Percentiles rank a stretch among this genome's conserved stretches.
Evolutionary conservation across 768 basidiomycete species (phyloP).

Genomic region (Pisolithus albus): DNA sequence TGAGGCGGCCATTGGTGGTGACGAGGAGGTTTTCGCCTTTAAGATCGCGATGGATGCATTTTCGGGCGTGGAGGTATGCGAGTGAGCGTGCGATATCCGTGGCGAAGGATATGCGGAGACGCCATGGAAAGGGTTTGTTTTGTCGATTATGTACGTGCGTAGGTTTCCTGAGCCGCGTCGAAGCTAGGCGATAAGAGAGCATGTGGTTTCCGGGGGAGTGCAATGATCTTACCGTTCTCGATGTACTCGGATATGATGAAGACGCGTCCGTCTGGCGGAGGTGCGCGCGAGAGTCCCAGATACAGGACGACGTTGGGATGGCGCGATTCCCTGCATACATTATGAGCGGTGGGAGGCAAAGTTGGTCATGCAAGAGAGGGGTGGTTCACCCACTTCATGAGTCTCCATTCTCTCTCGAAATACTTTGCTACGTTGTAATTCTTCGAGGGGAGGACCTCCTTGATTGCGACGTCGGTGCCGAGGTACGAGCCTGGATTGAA

Average conservation of each 20-base stretch:
- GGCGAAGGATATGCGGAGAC: conserved; percentile 88
- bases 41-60: conserved; percentile 84
- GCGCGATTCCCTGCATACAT: conserved; percentile 78
- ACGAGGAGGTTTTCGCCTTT: conserved; percentile 98
- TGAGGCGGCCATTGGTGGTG: conserved; percentile 87
- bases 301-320: conserved; percentile 93
- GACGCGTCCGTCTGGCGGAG: conserved; percentile 73
- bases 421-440: conserved; percentile 97
- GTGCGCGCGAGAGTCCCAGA: conserved; percentile 81
- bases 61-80: conserved; percentile 94
- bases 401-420: conserved; percentile 96
- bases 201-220: conserved; percentile 2
- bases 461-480: conserved; percentile 93
- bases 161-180: conserved; percentile 46
- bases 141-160: conserved; percentile 85
- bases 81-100: conserved; percentile 91
- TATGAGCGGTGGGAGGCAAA: background rate
- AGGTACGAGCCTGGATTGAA: conserved; percentile 68
- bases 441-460: conserved; percentile 87
- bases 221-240: conserved; percentile 50
- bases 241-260: conserved; percentile 96
- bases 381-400: conserved; percentile 68
- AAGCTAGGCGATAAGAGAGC: no score
- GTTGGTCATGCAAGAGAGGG: background rate
- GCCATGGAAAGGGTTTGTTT: conserved; percentile 81